Evolutionary conservation across 1,139 yeast genomes (phyloP).

Genomic region (Candida sojae): DNA sequence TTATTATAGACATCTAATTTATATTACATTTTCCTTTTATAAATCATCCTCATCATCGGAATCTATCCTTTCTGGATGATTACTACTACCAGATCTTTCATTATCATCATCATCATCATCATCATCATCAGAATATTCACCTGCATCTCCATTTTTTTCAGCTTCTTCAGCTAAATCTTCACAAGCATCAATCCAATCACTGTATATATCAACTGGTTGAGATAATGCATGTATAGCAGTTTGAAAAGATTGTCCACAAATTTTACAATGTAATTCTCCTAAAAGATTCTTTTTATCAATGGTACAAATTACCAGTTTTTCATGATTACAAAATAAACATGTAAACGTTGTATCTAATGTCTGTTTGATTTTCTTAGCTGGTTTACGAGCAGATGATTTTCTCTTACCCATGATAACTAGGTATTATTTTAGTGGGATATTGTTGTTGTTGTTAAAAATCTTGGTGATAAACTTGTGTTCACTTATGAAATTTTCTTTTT

Average conservation of each 20-base stretch:
- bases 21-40: slow-evolving; percentile 7
- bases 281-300: slow-evolving; percentile 85
- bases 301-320: slow-evolving; percentile 84
- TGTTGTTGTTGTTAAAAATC: background rate
- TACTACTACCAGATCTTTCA: slow-evolving; percentile 11
- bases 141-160: slow-evolving; percentile 26
- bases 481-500: no score
- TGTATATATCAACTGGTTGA: slow-evolving; percentile 91
- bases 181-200: slow-evolving; percentile 99
- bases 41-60: slow-evolving; percentile 34
- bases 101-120: slow-evolving; percentile 18
- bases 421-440: background rate
- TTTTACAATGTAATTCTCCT: slow-evolving; percentile 86
- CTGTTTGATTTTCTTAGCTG: slow-evolving; percentile 76
- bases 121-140: slow-evolving; percentile 42
- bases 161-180: slow-evolving; percentile 87
- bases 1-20: slow-evolving; percentile 3
- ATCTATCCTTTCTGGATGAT: slow-evolving; percentile 21
- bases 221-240: slow-evolving; percentile 80
- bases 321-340: slow-evolving; percentile 95
- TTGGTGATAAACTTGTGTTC: background rate
- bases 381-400: slow-evolving; percentile 85
- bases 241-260: slow-evolving; percentile 94
- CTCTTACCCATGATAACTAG: slow-evolving; percentile 69
- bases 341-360: slow-evolving; percentile 84